phyloP scores from a whole-genome alignment of 2,329 filamentous ascomycete genomes.

The Cordyceps fumosorosea region DNA sequence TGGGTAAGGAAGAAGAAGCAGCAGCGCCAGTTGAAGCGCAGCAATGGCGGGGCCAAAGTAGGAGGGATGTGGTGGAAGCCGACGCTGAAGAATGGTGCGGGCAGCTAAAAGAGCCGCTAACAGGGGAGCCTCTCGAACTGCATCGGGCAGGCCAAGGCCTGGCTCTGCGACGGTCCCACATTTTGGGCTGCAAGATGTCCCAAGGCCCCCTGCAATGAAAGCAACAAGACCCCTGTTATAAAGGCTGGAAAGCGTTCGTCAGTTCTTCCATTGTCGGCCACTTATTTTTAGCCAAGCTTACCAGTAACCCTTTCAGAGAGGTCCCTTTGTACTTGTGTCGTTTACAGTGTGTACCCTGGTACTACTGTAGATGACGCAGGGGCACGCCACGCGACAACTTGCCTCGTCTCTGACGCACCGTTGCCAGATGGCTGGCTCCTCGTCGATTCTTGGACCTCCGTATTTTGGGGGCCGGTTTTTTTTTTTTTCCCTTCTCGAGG shows the following conservation, averaged over 20 bases:
- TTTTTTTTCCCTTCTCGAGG: not conserved
- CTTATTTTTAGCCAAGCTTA: not conserved
- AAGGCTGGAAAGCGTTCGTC: not conserved
- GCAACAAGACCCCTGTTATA: too few relatives aligned
- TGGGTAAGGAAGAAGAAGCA: not conserved
- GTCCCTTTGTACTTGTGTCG: too few relatives aligned
- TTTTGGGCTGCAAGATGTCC: constrained; percentile 11
- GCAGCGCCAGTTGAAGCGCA: not conserved
- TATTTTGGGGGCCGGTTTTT: not conserved
- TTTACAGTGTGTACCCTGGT: too few relatives aligned
- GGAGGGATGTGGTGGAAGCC: not conserved
- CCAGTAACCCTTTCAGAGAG: too few relatives aligned
- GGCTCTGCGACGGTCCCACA: constrained; percentile 12
- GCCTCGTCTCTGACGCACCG: not conserved
- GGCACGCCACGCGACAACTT: constrained; percentile 4
- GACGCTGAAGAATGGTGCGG: not conserved
- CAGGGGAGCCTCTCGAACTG: not conserved
- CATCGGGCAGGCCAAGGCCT: not conserved
- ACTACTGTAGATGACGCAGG: not conserved
- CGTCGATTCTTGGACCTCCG: not conserved
- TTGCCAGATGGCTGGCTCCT: not conserved
- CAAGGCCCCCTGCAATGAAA: not conserved
- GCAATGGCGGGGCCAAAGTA: not conserved
- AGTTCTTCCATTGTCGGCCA: not conserved
- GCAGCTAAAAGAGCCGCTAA: not conserved